Evolutionary conservation across 2,329 filamentous ascomycete genomes (phyloP), one percentile per base, ranked within the genome.

Genomic region (Clathrospora elynae): DNA sequence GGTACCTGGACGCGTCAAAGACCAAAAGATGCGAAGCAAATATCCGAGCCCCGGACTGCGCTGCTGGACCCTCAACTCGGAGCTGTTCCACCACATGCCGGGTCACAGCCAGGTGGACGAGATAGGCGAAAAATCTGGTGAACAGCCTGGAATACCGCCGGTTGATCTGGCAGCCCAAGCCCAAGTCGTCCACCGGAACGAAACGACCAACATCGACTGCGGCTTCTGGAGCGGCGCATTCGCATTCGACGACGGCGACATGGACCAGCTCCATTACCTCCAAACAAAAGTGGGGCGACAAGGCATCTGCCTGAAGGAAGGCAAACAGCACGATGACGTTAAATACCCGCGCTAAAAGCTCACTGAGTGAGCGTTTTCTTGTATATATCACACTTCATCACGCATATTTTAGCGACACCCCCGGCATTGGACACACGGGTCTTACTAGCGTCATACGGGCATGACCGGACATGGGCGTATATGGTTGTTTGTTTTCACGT

Each of bases 21-120:
- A 60, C 23, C 50, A 57, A 1, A 52, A 44, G 13, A 22, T 55
- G 17, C 46, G 52, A n/a, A 42, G 61, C 50, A 64, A 62, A 29
- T 67, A 71, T 45, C 46, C 63, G 0, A 64, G 51, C 32, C 55
- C 54, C 1, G 71, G 71, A 2, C 57, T 74, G 8, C 66, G 69
- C 28, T 75, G 73, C 58, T 73, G 68, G 66, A 73, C 67, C 5
- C 54, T 71, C 16, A 74, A 73, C 42, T 71, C 73, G 1, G 73
- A 75, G 47, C 58, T 75, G 1, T 74, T 75, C 52, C 72, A 74
- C 42, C 73, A 75, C 44, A 66, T 73, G 59, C 70, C 71, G 6
- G 68, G 68, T 1, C 57, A 55, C 19, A 70, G 64, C 16, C 63
- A 71, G 45, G 73, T 75, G 19, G 71, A 68, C 6, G 53, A 60